Percentiles rank a stretch among this genome's conserved stretches.
These are phyloP conservation scores for Lachnellula willkommii DNA, from an alignment of 2,329 filamentous ascomycete genomes.

Conservation along the genomic window DNA sequence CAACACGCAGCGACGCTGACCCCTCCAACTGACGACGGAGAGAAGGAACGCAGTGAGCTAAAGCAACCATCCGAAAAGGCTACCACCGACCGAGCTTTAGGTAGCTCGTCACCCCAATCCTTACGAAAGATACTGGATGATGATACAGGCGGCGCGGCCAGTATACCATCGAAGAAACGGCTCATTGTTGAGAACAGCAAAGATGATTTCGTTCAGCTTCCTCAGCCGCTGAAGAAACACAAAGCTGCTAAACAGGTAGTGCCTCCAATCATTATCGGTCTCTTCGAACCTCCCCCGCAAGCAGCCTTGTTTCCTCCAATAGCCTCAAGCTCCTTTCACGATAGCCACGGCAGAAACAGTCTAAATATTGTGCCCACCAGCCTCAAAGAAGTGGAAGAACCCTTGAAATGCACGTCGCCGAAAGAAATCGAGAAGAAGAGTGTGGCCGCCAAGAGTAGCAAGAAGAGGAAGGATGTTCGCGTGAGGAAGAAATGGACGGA, in stretches of 20 bases:
- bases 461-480: slow-evolving; percentile 45
- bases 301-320: slow-evolving; percentile 61
- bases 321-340: slow-evolving; percentile 50
- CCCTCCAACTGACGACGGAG: slow-evolving; percentile 25
- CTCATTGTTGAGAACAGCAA: slow-evolving; percentile 44
- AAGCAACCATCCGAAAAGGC: slow-evolving; percentile 14
- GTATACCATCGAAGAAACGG: slow-evolving; percentile 47
- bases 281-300: slow-evolving; percentile 54
- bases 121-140: slow-evolving; percentile 32
- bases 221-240: slow-evolving; percentile 60
- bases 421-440: slow-evolving; percentile 3
- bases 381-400: slow-evolving; percentile 10
- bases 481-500: slow-evolving; percentile 60
- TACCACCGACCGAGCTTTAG: slow-evolving; percentile 22
- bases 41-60: slow-evolving; percentile 23
- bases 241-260: slow-evolving; percentile 51
- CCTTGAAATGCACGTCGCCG: neutral
- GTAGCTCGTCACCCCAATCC: slow-evolving; percentile 31
- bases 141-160: slow-evolving; percentile 23
- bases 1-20: slow-evolving; percentile 16
- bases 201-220: slow-evolving; percentile 59
- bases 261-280: slow-evolving; percentile 60
- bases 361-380: slow-evolving; percentile 27
- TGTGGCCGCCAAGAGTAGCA: slow-evolving; percentile 1
- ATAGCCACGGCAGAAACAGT: slow-evolving; percentile 38